Percentiles rank a stretch among this genome's conserved stretches.
These are phyloP conservation scores for Pythium dissotocum DNA, from an alignment of 352 stramenopile species.

Conservation along the genomic window DNA sequence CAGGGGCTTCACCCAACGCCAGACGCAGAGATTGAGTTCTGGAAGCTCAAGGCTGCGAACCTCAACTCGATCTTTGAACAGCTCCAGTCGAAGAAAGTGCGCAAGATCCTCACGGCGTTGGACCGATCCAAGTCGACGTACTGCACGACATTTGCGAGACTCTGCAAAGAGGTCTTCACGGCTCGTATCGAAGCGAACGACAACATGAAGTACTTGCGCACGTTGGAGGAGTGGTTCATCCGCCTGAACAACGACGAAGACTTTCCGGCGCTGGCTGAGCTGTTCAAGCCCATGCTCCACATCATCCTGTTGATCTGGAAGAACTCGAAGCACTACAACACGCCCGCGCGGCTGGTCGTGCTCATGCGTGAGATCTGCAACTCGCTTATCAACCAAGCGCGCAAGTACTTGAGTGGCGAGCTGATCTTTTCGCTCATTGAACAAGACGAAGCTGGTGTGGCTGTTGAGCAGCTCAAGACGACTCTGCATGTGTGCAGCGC, in stretches of 20 bases:
- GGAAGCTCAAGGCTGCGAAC: slow-evolving; percentile 96
- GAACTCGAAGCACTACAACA: slow-evolving; percentile 99
- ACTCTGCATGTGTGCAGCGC: slow-evolving; percentile 92
- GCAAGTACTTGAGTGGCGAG: slow-evolving; percentile 93
- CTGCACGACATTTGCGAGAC: slow-evolving; percentile 93
- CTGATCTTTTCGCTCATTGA: slow-evolving; percentile 97
- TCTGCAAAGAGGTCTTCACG: slow-evolving; percentile 98
- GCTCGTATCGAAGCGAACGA: slow-evolving; percentile 97
- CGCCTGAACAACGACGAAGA: slow-evolving; percentile 95
- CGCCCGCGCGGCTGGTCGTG: slow-evolving; percentile 93
- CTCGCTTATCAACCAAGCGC: slow-evolving; percentile 93
- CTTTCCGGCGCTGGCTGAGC: slow-evolving; percentile 88
- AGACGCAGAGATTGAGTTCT: slow-evolving; percentile 97
- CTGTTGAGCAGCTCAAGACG: slow-evolving; percentile 94
- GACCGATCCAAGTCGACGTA: slow-evolving; percentile 97
- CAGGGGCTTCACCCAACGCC: slow-evolving; percentile 96
- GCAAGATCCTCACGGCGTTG: slow-evolving; percentile 93
- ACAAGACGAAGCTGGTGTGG: slow-evolving; percentile 93
- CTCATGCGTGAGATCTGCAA: slow-evolving; percentile 99
- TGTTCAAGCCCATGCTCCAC: slow-evolving; percentile 99
- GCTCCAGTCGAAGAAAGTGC: slow-evolving; percentile 92
- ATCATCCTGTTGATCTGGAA: slow-evolving; percentile 99
- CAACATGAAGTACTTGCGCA: slow-evolving; percentile 98
- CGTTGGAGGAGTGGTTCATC: slow-evolving; percentile 96
- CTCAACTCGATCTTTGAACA: slow-evolving; percentile 96